These are phyloP conservation scores for Lactarius evosmus DNA, from an alignment of 768 basidiomycete genomes.

Conservation along the genomic window DNA sequence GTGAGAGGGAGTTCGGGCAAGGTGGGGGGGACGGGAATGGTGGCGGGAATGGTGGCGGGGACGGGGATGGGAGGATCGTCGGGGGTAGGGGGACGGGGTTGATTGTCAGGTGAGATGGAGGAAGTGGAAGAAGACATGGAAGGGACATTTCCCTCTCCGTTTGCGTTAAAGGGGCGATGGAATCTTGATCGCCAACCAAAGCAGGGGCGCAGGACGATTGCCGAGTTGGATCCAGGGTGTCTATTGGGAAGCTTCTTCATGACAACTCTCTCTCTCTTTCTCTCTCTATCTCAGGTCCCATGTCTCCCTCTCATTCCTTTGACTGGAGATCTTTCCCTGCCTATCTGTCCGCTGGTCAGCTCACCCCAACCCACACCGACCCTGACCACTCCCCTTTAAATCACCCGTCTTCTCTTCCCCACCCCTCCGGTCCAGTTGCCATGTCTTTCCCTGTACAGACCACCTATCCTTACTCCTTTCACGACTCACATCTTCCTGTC, in stretches of 20 bases:
- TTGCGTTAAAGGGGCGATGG: background rate
- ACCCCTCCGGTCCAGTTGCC: conserved; percentile 1
- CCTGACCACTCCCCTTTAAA: conserved; percentile 10
- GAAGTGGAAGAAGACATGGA: background rate
- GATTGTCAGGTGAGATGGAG: background rate
- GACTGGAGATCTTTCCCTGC: conserved; percentile 23
- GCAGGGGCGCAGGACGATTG: background rate
- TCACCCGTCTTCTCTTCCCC: conserved; percentile 10
- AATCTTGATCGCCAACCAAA: background rate
- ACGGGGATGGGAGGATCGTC: background rate
- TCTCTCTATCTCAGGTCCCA: background rate
- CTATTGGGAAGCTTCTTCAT: conserved; percentile 14
- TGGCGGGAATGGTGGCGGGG: background rate
- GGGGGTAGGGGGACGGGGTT: background rate
- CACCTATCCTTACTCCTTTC: conserved; percentile 24
- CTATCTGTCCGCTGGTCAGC: conserved; percentile 15
- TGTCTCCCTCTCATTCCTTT: conserved; percentile 20
- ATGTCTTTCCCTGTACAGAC: conserved; percentile 26
- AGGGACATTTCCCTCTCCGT: background rate
- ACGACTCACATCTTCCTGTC: conserved; percentile 19
- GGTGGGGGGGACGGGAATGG: conserved; percentile 9
- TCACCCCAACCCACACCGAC: conserved; percentile 6
- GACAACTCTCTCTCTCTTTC: conserved; percentile 6
- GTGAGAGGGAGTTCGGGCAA: conserved; percentile 13
- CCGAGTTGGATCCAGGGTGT: background rate